Evolutionary conservation across 768 basidiomycete genomes (phyloP).

Genomic region (Tricholoma matsutake): DNA sequence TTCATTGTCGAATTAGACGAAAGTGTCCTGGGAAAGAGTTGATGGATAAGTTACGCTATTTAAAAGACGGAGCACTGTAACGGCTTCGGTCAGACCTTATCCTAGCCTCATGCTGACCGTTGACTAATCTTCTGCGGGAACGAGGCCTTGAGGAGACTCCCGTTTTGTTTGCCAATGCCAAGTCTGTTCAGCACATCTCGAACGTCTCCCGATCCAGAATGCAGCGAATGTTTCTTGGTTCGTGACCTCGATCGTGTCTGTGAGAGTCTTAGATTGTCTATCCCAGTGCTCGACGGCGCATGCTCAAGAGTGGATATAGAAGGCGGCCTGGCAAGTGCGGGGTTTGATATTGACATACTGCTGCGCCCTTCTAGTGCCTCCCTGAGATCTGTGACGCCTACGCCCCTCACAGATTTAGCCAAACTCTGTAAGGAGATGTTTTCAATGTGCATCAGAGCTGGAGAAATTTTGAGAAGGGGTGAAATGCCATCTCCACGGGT

Average conservation of each 20-base stretch:
- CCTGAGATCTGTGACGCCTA: constrained; percentile 85
- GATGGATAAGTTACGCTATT: constrained; percentile 7
- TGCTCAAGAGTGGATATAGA: constrained; percentile 80
- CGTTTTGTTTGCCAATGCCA: constrained; percentile 75
- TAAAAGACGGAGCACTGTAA: constrained; percentile 15
- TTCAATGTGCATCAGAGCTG: constrained; percentile 86
- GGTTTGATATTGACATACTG: constrained; percentile 83
- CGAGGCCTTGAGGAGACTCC: constrained; percentile 65
- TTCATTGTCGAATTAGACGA: neutral
- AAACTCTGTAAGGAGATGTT: constrained; percentile 87
- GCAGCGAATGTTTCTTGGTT: constrained; percentile 45
- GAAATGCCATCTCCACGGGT: constrained; percentile 65
- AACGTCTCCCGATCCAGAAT: constrained; percentile 65
- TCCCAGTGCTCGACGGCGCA: constrained; percentile 45
- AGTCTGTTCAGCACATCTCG: constrained; percentile 77
- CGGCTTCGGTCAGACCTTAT: neutral
- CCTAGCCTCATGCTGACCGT: constrained; percentile 10
- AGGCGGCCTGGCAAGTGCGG: constrained; percentile 61
- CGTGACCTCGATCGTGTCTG: constrained; percentile 54
- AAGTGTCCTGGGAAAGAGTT: neutral
- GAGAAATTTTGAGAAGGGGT: constrained; percentile 76
- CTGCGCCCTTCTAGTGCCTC: constrained; percentile 86
- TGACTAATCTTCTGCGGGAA: constrained; percentile 55
- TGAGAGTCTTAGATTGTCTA: constrained; percentile 38
- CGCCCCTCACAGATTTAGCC: constrained; percentile 70